Conservation (phyloP, 2,329 filamentous ascomycete species). For the Ophiostoma perfectum region DNA sequence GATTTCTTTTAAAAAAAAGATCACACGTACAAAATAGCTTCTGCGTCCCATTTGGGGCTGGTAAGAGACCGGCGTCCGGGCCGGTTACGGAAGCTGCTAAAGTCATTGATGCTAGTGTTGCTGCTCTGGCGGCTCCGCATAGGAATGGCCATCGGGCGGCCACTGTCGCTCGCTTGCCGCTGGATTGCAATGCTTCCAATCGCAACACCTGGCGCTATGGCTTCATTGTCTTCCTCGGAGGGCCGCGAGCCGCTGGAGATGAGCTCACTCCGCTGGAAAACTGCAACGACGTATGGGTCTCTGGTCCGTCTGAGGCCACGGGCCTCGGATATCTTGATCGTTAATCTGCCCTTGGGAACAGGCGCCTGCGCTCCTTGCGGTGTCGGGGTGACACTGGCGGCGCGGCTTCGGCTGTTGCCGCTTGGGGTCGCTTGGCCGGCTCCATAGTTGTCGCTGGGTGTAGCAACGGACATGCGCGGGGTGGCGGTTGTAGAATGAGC, state of each 20-base stretch:
- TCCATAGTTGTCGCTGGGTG: constrained; percentile 26
- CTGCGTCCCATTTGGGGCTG: constrained; percentile 91
- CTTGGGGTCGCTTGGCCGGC: neutral
- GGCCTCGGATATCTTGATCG: constrained; percentile 82
- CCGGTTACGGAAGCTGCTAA: constrained; percentile 54
- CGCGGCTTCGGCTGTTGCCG: constrained; percentile 40
- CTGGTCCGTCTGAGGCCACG: constrained; percentile 73
- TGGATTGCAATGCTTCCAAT: constrained; percentile 51
- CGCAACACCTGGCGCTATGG: constrained; percentile 36
- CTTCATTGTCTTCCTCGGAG: constrained; percentile 56
- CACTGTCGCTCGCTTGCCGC: constrained; percentile 72
- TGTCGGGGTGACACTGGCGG: constrained; percentile 50
- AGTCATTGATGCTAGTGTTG: constrained; percentile 76
- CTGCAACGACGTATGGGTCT: constrained; percentile 91
- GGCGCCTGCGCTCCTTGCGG: constrained; percentile 56
- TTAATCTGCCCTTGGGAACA: constrained; percentile 77
- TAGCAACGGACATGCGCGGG: constrained; percentile 24
- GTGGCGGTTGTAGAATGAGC: constrained; percentile 48
- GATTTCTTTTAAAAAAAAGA: constrained; percentile 1
- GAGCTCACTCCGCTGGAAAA: constrained; percentile 94
- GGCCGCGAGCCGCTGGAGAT: constrained; percentile 79
- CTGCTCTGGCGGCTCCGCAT: constrained; percentile 97
- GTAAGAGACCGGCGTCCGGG: constrained; percentile 58
- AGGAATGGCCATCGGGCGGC: constrained; percentile 85
- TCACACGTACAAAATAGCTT: constrained; percentile 81